Evolutionary conservation across 2,329 filamentous ascomycete species (phyloP), one percentile per base, ranked within the genome.

Genomic region (Penicillium sumatraense): DNA sequence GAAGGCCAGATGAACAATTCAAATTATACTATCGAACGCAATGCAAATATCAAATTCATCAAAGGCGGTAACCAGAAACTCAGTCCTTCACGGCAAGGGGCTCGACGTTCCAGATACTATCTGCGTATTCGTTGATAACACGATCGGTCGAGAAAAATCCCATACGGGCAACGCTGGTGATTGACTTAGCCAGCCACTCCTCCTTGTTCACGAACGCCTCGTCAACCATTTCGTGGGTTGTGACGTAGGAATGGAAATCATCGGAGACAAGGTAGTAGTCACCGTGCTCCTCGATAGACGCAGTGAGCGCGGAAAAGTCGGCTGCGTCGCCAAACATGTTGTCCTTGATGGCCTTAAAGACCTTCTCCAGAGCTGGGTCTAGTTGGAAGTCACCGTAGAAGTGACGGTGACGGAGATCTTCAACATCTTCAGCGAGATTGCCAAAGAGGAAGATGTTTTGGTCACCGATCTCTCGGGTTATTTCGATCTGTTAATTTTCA

Each of bases 391-490:
- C 80, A 60, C 89, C 88, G 76, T 96, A 98, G 62, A 87, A 89
- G 80, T 98, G 93, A 18, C 83, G 81, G 76, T 98, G 92, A 46
- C 95, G 93, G 52, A 99, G 87, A 63, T 98, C 93, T 68, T 98
- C 95, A 36, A 99, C 95, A 66, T 98, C 92, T 75, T 99, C 95
- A 53, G 95, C 87, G 18, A 99, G 85, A 73, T 93, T 96, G 57
- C 95, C 95, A 72, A 99, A 98, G 65, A 99, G 85, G 86, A 99
- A 99, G 73, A 99, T 97, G 78, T 98, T 98, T 72, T 91, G 88
- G 71, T 98, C 92, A 68, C 93, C 91, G 70, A 98, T 90, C 77
- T 99, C 95, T 56, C 95, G 91, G 3, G 95, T 98, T 72, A 98
- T 98, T 80, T 97, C 93, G 74, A 96, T 96, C 90, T 88, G 57